phyloP scores from a whole-genome alignment of 768 basidiomycete species.

The Termitomyces sp. region DNA sequence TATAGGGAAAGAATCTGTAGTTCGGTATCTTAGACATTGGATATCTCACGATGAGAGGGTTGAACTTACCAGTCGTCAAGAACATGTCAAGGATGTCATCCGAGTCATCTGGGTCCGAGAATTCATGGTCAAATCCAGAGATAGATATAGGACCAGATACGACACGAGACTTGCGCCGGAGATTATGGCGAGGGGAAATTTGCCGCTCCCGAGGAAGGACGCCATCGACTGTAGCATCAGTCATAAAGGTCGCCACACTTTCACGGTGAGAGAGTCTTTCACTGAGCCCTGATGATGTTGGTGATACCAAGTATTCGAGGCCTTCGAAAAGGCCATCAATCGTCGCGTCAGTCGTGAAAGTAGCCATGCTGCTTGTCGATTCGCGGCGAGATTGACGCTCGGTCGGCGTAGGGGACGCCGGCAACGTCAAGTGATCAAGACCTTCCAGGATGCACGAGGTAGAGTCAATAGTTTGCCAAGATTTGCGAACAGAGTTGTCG shows the following conservation, averaged over 20 bases:
- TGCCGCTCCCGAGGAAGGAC: constrained; percentile 38
- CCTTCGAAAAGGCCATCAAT: too few relatives aligned
- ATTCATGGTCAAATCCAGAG: constrained; percentile 39
- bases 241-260: constrained; percentile 56
- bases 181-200: not conserved
- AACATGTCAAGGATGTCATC: constrained; percentile 31
- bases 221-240: constrained; percentile 55
- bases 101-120: constrained; percentile 27
- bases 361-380: constrained; percentile 54
- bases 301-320: too few relatives aligned
- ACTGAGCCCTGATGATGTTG: too few relatives aligned
- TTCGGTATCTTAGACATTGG: not conserved
- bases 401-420: constrained; percentile 24
- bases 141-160: constrained; percentile 32
- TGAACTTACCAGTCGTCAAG: constrained; percentile 27
- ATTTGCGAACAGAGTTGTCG: constrained; percentile 30
- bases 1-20: constrained; percentile 38
- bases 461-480: constrained; percentile 42
- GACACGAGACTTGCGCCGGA: constrained; percentile 18
- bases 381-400: constrained; percentile 29
- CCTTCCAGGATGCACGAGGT: constrained; percentile 37
- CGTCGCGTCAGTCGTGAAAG: constrained; percentile 54
- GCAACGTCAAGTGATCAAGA: constrained; percentile 30
- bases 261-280: constrained; percentile 30
- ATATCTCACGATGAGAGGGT: not conserved